A percentile compares a stretch with the other conserved stretches of the same genome.
Evolutionary conservation across 2,329 filamentous ascomycete genomes (phyloP).

Genomic region (Fusarium zealandicum): DNA sequence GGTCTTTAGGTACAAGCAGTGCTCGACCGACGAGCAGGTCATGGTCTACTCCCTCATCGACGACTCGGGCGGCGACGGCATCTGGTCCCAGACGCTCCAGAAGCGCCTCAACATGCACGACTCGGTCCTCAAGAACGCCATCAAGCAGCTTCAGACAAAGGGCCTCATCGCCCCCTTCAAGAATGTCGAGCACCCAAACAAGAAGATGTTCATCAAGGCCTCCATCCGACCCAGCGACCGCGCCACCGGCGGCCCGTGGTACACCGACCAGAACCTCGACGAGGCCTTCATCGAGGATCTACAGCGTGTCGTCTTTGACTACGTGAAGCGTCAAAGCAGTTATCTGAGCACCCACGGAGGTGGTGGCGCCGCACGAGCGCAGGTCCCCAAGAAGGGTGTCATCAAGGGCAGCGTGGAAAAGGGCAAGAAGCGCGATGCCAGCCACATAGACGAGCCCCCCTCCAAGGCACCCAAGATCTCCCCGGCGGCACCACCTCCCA

Average conservation of each 20-base stretch:
- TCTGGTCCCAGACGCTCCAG: slow-evolving; percentile 90
- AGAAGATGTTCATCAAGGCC: slow-evolving; percentile 96
- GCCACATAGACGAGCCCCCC: slow-evolving; percentile 46
- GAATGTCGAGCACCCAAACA: slow-evolving; percentile 86
- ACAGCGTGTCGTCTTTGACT: slow-evolving; percentile 74
- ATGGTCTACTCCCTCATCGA: slow-evolving; percentile 92
- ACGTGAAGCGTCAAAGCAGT: slow-evolving; percentile 76
- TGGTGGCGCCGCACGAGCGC: slow-evolving; percentile 45
- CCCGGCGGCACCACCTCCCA: slow-evolving; percentile 21
- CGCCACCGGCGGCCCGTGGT: slow-evolving; percentile 93
- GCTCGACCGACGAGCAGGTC: slow-evolving; percentile 75
- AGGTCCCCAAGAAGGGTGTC: slow-evolving; percentile 63
- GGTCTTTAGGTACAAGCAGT: slow-evolving; percentile 60
- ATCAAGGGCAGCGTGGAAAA: slow-evolving; percentile 56
- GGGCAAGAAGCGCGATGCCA: slow-evolving; percentile 61
- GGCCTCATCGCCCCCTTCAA: slow-evolving; percentile 88
- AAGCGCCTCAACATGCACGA: slow-evolving; percentile 83
- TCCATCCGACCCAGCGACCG: slow-evolving; percentile 86
- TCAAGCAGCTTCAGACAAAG: slow-evolving; percentile 85
- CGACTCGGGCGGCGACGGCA: slow-evolving; percentile 81
- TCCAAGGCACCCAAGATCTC: slow-evolving; percentile 41
- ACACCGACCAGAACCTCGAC: slow-evolving; percentile 89
- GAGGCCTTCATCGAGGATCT: slow-evolving; percentile 84
- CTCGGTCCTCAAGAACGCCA: slow-evolving; percentile 77
- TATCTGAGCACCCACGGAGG: slow-evolving; percentile 57